phyloP scores from a whole-genome alignment of 257 asterid genomes.

The Capsicum rhomboideum region DNA sequence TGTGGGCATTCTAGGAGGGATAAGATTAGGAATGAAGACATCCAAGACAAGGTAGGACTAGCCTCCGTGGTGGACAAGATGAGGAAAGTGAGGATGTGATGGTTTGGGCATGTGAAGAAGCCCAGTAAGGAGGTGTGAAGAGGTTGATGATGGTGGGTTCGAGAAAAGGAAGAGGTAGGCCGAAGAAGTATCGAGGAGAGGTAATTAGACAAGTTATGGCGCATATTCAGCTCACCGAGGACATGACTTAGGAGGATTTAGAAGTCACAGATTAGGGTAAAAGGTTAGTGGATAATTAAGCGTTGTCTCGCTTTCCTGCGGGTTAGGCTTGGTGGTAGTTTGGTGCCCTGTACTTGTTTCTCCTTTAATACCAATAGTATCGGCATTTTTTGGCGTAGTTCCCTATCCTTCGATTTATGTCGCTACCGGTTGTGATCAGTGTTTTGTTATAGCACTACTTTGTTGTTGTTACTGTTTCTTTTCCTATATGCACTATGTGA shows the following conservation, averaged over 20 bases:
- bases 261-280: not conserved
- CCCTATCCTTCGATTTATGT: not conserved
- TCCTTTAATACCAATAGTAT: not conserved
- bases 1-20: not conserved
- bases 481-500: not conserved
- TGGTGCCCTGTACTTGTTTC: not conserved
- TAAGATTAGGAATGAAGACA: not conserved
- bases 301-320: not conserved
- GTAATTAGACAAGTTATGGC: not conserved
- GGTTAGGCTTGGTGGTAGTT: not conserved
- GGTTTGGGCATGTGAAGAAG: not conserved
- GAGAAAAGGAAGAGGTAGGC: not conserved
- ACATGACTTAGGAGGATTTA: not conserved
- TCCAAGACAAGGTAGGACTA: not conserved
- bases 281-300: not conserved
- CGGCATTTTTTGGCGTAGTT: not conserved
- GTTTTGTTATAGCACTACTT: not conserved
- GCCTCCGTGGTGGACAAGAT: not conserved
- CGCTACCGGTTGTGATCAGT: not conserved
- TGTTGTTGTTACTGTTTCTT: not conserved
- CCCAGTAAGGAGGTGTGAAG: not conserved
- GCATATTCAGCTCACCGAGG: not conserved
- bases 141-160: not conserved
- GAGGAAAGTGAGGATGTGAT: not conserved
- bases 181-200: not conserved